Evolutionary conservation across 495 filamentous ascomycete species (phyloP).

Genomic region (Antarctomyces pellizariae): DNA sequence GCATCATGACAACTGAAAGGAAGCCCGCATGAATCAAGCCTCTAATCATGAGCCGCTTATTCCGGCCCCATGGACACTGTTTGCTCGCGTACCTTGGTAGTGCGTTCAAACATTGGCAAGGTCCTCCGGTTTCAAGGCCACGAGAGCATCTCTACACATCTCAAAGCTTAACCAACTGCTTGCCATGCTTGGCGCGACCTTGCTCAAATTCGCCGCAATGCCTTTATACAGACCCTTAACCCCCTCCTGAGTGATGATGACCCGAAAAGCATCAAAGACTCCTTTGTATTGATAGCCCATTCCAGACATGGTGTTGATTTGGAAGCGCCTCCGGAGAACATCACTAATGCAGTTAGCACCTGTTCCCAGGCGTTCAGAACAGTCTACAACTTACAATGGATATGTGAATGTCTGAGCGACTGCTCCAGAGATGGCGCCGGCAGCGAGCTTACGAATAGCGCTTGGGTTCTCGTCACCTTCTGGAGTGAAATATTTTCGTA

Average conservation of each 20-base stretch:
- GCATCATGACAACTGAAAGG: too few relatives aligned
- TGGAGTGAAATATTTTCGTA: slow-evolving; percentile 62
- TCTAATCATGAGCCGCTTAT: too few relatives aligned
- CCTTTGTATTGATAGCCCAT: slow-evolving; percentile 90
- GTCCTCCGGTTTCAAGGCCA: slow-evolving; percentile 25
- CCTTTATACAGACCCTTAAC: slow-evolving; percentile 18
- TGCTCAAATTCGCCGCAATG: slow-evolving; percentile 66
- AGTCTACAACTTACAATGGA: slow-evolving; percentile 72
- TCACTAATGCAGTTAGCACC: slow-evolving; percentile 29
- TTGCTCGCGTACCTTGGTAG: too few relatives aligned
- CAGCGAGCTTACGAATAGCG: slow-evolving; percentile 56
- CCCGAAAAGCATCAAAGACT: slow-evolving; percentile 58
- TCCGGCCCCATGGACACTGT: too few relatives aligned
- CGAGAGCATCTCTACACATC: slow-evolving; percentile 65
- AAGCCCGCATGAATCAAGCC: too few relatives aligned
- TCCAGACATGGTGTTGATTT: slow-evolving; percentile 98
- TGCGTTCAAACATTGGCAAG: too few relatives aligned
- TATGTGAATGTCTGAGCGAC: slow-evolving; percentile 96
- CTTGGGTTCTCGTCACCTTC: slow-evolving; percentile 73
- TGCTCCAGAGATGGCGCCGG: slow-evolving; percentile 83
- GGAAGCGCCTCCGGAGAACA: slow-evolving; percentile 84
- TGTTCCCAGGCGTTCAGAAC: background rate
- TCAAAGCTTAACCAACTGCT: slow-evolving; percentile 97
- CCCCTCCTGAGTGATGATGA: slow-evolving; percentile 65
- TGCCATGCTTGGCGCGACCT: slow-evolving; percentile 96